Evolutionary conservation across 176 grass and related monocot genomes (phyloP).

Genomic region (Tillandsia leiboldiana): DNA sequence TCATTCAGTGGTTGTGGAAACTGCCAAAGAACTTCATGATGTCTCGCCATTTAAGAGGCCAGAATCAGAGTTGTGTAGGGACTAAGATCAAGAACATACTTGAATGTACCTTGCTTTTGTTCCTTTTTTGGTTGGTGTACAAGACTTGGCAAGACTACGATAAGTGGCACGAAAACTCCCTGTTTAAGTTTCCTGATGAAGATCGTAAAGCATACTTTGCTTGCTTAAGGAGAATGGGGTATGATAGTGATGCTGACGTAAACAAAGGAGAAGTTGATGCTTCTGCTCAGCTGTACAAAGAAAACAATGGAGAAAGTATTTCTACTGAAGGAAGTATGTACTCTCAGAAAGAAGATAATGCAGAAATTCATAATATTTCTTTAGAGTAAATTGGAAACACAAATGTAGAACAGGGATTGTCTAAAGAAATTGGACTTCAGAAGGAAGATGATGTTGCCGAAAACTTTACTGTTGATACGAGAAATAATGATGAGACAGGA

Average conservation of each 20-base stretch:
- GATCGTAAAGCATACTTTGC: conserved; percentile 41
- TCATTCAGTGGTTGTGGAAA: conserved; percentile 21
- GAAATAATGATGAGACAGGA: conserved; percentile 19
- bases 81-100: conserved; percentile 53
- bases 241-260: conserved; percentile 11
- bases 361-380: conserved; percentile 26
- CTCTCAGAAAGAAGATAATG: conserved; percentile 20
- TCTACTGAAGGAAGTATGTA: conserved; percentile 33
- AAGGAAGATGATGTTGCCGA: conserved; percentile 7
- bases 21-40: conserved; percentile 8
- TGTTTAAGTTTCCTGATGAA: conserved; percentile 26
- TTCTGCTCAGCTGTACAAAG: conserved; percentile 29
- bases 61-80: conserved; percentile 45
- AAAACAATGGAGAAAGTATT: conserved; percentile 33
- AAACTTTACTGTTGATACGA: conserved; percentile 13
- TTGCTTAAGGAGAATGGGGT: conserved; percentile 41
- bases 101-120: conserved; percentile 42
- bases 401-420: conserved; percentile 16
- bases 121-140: conserved; percentile 51
- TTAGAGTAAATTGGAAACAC: conserved; percentile 24
- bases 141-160: conserved; percentile 47
- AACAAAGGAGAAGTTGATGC: conserved; percentile 8
- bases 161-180: conserved; percentile 49
- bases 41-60: conserved; percentile 53
- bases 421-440: conserved; percentile 17